These are phyloP conservation scores for Aspergillus sp. DNA, from an alignment of 2,329 filamentous ascomycete species.

Conservation along the genomic window DNA sequence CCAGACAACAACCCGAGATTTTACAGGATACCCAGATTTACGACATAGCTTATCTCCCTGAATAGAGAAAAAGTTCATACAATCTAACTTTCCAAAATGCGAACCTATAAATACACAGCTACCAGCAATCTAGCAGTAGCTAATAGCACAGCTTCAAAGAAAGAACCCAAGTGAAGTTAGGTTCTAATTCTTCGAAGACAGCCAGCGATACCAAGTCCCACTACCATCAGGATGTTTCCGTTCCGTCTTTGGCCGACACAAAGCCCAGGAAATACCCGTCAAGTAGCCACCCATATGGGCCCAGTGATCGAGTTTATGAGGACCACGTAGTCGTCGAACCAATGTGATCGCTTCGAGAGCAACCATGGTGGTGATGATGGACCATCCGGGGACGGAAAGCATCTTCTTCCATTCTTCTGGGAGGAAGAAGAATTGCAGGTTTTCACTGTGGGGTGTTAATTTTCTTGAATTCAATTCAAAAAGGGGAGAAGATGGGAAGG, in stretches of 20 bases:
- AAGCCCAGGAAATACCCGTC: constrained; percentile 32
- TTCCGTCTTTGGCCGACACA: constrained; percentile 15
- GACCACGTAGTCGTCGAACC: constrained; percentile 32
- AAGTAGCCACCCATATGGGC: constrained; percentile 48
- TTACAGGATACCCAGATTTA: too few relatives aligned
- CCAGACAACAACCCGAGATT: too few relatives aligned
- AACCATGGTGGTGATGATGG: constrained; percentile 40
- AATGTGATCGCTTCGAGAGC: constrained; percentile 39
- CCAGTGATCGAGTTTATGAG: constrained; percentile 40
- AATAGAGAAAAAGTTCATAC: too few relatives aligned
- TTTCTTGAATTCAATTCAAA: not conserved
- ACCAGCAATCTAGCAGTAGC: too few relatives aligned
- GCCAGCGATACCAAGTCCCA: not conserved
- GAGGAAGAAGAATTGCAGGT: constrained; percentile 45
- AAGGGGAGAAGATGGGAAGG: not conserved
- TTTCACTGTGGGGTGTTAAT: constrained; percentile 33
- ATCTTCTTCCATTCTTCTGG: constrained; percentile 42
- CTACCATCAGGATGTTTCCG: constrained; percentile 12
- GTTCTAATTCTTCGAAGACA: not conserved
- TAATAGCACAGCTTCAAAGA: too few relatives aligned
- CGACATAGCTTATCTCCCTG: too few relatives aligned
- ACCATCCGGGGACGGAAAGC: constrained; percentile 45
- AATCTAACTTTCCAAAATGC: too few relatives aligned
- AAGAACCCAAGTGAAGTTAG: too few relatives aligned
- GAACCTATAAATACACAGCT: not conserved